Percentiles rank a stretch among this genome's conserved stretches.
Evolutionary conservation across 148 eudicot species (phyloP).

Genomic region (Pouteria glomerata): DNA sequence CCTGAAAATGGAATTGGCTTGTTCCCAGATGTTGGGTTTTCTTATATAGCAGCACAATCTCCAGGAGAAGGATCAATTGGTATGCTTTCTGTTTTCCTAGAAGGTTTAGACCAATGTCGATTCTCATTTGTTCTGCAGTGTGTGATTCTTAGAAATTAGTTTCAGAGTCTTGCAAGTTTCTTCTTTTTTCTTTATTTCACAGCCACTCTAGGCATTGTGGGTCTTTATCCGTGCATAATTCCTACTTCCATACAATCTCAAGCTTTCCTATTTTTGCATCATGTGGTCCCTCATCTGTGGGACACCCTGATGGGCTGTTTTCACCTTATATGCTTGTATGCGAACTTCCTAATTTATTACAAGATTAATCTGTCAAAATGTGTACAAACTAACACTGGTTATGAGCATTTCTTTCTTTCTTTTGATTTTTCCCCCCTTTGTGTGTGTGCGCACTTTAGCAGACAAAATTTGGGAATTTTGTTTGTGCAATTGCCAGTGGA

Average conservation of each 20-base stretch:
- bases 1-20: conserved; percentile 97
- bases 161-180: too few relatives aligned
- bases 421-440: too few relatives aligned
- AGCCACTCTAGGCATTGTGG: background rate
- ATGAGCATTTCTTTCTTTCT: too few relatives aligned
- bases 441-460: too few relatives aligned
- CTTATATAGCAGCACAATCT: conserved; percentile 84
- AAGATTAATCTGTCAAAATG: background rate
- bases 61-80: conserved; percentile 96
- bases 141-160: too few relatives aligned
- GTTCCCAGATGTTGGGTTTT: conserved; percentile 97
- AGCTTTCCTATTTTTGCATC: background rate
- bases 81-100: too few relatives aligned
- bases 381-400: background rate
- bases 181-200: background rate
- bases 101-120: too few relatives aligned
- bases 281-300: background rate
- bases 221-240: too few relatives aligned
- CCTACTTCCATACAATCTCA: too few relatives aligned
- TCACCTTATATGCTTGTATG: background rate
- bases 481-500: background rate
- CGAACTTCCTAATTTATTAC: background rate
- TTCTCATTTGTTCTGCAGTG: background rate
- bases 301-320: background rate
- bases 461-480: background rate